Evolutionary conservation across 2,329 filamentous ascomycete species (phyloP), one percentile per base, ranked within the genome.

Genomic region (Colletotrichum sidae): DNA sequence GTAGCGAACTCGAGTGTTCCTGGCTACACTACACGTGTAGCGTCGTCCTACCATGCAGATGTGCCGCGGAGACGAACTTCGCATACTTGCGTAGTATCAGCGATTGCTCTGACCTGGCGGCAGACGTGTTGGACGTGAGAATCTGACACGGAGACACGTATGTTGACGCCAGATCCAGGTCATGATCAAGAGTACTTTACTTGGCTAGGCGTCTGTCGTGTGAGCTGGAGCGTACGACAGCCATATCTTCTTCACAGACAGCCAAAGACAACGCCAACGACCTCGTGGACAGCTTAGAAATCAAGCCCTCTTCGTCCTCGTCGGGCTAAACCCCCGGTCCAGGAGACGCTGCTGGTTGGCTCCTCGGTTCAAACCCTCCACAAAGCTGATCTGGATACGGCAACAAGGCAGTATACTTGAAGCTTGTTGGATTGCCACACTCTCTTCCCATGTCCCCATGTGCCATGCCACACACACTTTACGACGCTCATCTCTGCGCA

Each of bases 401-500:
- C 15, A 17, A 17, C 15, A 17, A 17, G 15, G 15, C 15, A 17
- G 15, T 17, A 17, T 17, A 17, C 15, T 17, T 17, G 15, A 17
- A 17, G 15, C 15, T 17, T 17, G 15, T 17, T 17, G 15, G 15
- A 2, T 17, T 17, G 15, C 15, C 15, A 17, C 15, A 17, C 15
- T 25, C 25, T 25, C 25, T 25, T 25, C 25, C 25, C 25, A 3
- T 25, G 25, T 25, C 25, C 25, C 25, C 15, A 25, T 25, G 25
- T 25, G 25, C 25, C 25, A 25, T 25, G 25, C 25, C 25, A 25
- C 25, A 25, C 25, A 25, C 62, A 57, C 62, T 52, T 62, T 62
- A 65, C 62, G 57, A 46, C 62, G 46, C 7, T 12, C 57, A 56
- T 62, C 35, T 42, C 55, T 53, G 58, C 57, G 47, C 61, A 49